Evolutionary conservation across 1,284 basidiomycete species (phyloP).

Genomic region (Cutaneotrichosporon sp.): DNA sequence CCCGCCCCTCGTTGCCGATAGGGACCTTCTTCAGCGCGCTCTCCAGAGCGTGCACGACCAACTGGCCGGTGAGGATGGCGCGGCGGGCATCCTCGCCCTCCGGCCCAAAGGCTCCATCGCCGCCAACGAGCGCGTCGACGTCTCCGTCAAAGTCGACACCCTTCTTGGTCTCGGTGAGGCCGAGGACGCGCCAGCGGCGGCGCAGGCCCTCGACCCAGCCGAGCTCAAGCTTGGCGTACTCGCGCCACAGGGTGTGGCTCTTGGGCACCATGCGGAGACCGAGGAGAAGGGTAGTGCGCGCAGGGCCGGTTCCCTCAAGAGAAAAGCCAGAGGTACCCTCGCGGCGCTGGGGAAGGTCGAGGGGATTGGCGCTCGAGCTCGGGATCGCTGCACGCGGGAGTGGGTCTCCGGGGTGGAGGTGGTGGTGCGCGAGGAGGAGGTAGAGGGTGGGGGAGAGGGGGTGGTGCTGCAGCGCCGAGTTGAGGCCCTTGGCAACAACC

Average conservation of each 20-base stretch:
- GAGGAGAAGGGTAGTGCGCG: slow-evolving; percentile 79
- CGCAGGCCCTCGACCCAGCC: slow-evolving; percentile 82
- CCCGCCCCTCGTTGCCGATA: slow-evolving; percentile 1
- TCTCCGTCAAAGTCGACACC: slow-evolving; percentile 21
- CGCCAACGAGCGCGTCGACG: slow-evolving; percentile 36
- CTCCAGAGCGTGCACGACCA: slow-evolving; percentile 49
- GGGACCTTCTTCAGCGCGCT: slow-evolving; percentile 42
- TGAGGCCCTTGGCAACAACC: slow-evolving; percentile 68
- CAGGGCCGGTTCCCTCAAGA: slow-evolving; percentile 58
- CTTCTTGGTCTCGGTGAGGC: slow-evolving; percentile 32
- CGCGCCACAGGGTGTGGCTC: slow-evolving; percentile 74
- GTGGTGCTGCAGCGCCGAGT: slow-evolving; percentile 80
- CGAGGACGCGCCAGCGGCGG: slow-evolving; percentile 71
- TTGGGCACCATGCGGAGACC: slow-evolving; percentile 75
- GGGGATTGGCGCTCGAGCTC: slow-evolving; percentile 39
- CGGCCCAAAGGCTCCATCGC: slow-evolving; percentile 50
- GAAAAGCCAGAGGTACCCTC: slow-evolving; percentile 34
- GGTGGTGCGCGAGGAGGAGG: slow-evolving; percentile 81
- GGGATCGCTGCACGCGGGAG: slow-evolving; percentile 58
- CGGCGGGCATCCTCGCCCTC: slow-evolving; percentile 52
- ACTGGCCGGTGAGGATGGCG: slow-evolving; percentile 50
- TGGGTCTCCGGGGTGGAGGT: slow-evolving; percentile 69
- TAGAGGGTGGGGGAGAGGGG: slow-evolving; percentile 78
- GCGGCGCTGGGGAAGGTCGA: slow-evolving; percentile 26
- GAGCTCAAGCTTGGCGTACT: slow-evolving; percentile 89